Base-by-base conservation (phyloP, 1,284 basidiomycete species). In the Cutaneotrichosporon sp. region DNA sequence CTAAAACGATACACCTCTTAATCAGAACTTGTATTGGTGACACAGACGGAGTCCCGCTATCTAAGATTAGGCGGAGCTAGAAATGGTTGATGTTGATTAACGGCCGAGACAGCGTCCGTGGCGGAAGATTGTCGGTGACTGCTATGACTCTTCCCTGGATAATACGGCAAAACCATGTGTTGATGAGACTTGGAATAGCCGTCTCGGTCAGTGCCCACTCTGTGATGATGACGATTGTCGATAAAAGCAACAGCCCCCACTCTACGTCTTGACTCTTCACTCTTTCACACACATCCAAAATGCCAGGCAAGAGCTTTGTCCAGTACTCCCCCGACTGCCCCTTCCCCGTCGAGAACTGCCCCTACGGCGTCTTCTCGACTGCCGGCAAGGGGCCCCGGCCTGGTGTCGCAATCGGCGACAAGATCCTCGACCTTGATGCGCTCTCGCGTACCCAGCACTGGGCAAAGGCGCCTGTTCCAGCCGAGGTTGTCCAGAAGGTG, bases 271-370 rank as follows among this genome's bases (percentile, higher is more conserved):
- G 11, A 21, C 16, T 14, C 26, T 16, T 51, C 51, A 32, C 16
- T 8, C 31, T 6, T 14, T 30, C 51, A 52, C 51, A 30, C 26
- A 9, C 30, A 31, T 22, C 31, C 55, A 56, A 21, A n/a, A 56
- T 56, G 55, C 14, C 55, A 36, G 36, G 13, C 5, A 42, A 56
- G 55, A 56, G 55, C 55, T 66, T 66, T 38, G 40, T 66, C 56
- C 50, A 58, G 56, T 63, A 63, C 62, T 6, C 55, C 34, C 56
- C 62, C 40, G 65, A 66, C 50, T 46, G 50, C 53, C 64, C 60
- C 7, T 70, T 67, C 63, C 67, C 67, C 9, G 64, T 65, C 61
- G 62, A 68, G 62, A 68, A 68, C 64, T 62, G 65, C 56, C 66
- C 66, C 1, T 58, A 60, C 47, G 66, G 66, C 52, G 63, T 65